Evolutionary conservation across 2,329 filamentous ascomycete genomes (phyloP).

Genomic region (Fusarium poae): DNA sequence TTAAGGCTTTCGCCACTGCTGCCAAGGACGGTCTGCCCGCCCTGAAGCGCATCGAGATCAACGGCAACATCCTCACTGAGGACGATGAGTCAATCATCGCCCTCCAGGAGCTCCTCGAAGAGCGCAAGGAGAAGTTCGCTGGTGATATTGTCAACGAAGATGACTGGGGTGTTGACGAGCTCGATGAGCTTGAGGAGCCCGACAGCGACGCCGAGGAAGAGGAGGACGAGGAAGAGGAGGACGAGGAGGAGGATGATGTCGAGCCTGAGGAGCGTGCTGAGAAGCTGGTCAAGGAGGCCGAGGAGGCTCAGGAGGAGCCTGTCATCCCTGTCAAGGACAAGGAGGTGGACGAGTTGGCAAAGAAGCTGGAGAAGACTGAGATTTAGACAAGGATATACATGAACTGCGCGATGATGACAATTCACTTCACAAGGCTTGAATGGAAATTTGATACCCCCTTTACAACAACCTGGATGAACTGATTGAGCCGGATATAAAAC

Average conservation of each 20-base stretch:
- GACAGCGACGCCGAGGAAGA: conserved; percentile 76
- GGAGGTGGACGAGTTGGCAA: conserved; percentile 84
- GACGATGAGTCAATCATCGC: conserved; percentile 79
- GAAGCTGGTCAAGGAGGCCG: conserved; percentile 76
- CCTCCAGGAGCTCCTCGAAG: conserved; percentile 78
- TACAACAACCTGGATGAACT: conserved; percentile 18
- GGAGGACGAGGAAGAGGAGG: conserved; percentile 77
- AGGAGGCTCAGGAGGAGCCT: conserved; percentile 79
- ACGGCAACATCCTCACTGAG: conserved; percentile 94
- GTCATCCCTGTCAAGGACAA: conserved; percentile 78
- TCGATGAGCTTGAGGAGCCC: conserved; percentile 87
- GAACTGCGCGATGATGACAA: conserved; percentile 47
- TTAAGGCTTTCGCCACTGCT: conserved; percentile 78
- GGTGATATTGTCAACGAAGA: conserved; percentile 79
- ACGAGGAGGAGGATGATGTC: conserved; percentile 74
- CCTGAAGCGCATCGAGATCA: conserved; percentile 89
- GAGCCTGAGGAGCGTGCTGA: conserved; percentile 75
- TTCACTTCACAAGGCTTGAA: conserved; percentile 43
- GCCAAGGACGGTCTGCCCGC: conserved; percentile 77
- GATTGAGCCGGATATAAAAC: not conserved
- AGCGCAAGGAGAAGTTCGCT: conserved; percentile 79
- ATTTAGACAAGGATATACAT: conserved; percentile 58
- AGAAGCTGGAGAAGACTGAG: conserved; percentile 78
- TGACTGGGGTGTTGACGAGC: conserved; percentile 85
- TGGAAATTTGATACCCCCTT: conserved; percentile 52